Evolutionary conservation across 768 basidiomycete species (phyloP), one percentile per base, ranked within the genome.

Genomic region (Galerina marginata): DNA sequence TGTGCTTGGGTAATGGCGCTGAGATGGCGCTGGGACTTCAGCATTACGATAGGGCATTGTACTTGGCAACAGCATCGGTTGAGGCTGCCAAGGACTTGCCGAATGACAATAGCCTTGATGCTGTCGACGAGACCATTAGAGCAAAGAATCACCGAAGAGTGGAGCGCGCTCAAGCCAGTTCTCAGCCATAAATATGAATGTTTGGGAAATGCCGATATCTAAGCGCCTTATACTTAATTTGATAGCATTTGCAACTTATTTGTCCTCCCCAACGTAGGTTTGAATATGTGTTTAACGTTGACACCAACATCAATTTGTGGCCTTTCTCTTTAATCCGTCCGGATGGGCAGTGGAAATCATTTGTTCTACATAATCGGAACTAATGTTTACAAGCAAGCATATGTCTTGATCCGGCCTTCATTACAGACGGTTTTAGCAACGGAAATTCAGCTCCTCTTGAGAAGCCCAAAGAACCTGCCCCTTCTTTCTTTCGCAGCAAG

Each of bases 401-500:
- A 42, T 47, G 12, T 40, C 51, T 9, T 39, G 16, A 25, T 6
- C 11, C 51, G 11, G 12, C 12, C 51, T 42, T 25, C 39, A 15
- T 25, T n/a, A 10, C 29, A 29, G 9, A 7, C 37, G 6, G 37
- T 58, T 58, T 47, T 52, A n/a, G 12, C 1, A 7, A 33, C 29
- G 29, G 29, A 29, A 11, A 20, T 47, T 42, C 38, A 52, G 23
- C 25, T 43, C 39, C 58, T 63, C 56, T 53, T 55, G 15, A 51
- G 23, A 47, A 69, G 51, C 4, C 70, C 67, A 49, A 86, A 86
- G 51, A 85, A 75, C 51, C 74, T 74, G 9, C 83, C 79, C 43
- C 78, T 78, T 56, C 74, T 75, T 60, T 77, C 81, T 77, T 91
- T 94, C 55, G 75, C 80, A 26, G 82, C 88, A 9, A 88, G 74